Evolutionary conservation across 1,284 basidiomycete genomes (phyloP).

Genomic region (Porodaedalea pini): DNA sequence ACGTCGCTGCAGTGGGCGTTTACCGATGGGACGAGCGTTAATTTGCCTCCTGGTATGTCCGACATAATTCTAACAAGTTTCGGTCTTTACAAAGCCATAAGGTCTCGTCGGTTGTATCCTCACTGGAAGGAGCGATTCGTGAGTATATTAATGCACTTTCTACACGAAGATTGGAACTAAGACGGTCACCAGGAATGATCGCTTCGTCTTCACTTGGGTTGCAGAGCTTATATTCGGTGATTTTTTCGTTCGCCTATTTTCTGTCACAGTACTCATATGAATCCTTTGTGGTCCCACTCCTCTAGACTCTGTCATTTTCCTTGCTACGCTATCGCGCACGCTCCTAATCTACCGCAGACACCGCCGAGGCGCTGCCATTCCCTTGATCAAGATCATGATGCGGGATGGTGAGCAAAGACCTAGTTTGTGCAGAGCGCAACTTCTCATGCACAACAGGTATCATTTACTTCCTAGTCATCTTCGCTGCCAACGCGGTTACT

Average conservation of each 20-base stretch:
- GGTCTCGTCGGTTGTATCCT: constrained; percentile 20
- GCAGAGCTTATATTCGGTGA: constrained; percentile 17
- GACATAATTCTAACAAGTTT: neutral
- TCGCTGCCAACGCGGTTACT: constrained; percentile 17
- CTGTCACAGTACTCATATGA: neutral
- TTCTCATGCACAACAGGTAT: constrained; percentile 5
- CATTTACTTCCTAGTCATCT: constrained; percentile 17
- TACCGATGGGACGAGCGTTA: constrained; percentile 19
- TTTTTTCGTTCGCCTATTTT: neutral
- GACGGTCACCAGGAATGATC: constrained; percentile 7
- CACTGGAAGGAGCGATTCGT: constrained; percentile 14
- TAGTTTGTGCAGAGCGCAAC: neutral
- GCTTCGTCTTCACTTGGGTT: constrained; percentile 19
- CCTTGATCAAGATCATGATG: constrained; percentile 20
- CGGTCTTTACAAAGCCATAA: neutral
- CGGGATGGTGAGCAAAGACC: constrained; percentile 12
- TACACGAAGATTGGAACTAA: neutral
- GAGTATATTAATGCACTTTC: neutral
- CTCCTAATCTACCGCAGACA: constrained; percentile 16
- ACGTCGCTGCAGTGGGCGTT: constrained; percentile 15
- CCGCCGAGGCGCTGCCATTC: constrained; percentile 16
- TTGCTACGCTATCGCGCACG: constrained; percentile 17
- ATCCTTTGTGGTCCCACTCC: neutral
- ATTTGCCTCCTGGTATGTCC: constrained; percentile 14
- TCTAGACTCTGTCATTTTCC: constrained; percentile 12